Base-by-base conservation (phyloP, 139 green algal genomes). In the Chlorella sorokiniana region DNA sequence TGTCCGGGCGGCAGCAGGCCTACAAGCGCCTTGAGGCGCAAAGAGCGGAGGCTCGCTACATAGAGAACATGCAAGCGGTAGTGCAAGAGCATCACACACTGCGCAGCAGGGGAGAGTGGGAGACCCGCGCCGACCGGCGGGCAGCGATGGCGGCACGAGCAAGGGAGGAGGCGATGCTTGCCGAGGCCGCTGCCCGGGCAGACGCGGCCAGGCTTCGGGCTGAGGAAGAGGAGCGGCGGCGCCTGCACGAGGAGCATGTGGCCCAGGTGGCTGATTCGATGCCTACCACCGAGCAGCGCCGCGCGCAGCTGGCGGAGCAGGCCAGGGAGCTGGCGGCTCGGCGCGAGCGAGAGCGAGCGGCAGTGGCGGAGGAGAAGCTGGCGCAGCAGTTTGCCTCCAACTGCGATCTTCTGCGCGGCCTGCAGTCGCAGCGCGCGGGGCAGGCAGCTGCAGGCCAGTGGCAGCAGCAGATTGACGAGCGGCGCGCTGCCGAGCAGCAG, bases 371-470 rank as follows among this genome's bases (percentile, higher is more conserved):
- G 52, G 42, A 68, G 18, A 69, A 80, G 44, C 62, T 78, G 54
- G 80, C 76, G 35, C 84, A 86, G 74, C 80, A 86, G 80, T 88
- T 88, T 69, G 65, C 38, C 1, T 38, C 52, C 29, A 68, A 48
- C n/a, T 88, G 84, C 64, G 84, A 88, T 38, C n/a, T 72, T 67
- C 68, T 88, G 54, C 80, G 84, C 20, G 62, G 52, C n/a, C 45
- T 67, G 11, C 64, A 88, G 33, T 80, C 63, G 41, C 54, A 82
- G 38, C 71, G 61, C 18, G 35, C 40, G 22, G 27, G 23, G 27
- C 62, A 82, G 23, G 31, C 37, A 4, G 75, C 75, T 16, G 70
- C 59, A 8, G 35, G 45, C n/a, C n/a, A 70, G 31, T 67, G 71
- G 52, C 35, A 44, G 33, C 72, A 45, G 14, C 69, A 76, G 69